A percentile compares a stretch with the other conserved stretches of the same genome.
These are phyloP conservation scores for Lichtheimia ramosa DNA, from an alignment of 371 early-diverging fungal species.

Conservation along the genomic window DNA sequence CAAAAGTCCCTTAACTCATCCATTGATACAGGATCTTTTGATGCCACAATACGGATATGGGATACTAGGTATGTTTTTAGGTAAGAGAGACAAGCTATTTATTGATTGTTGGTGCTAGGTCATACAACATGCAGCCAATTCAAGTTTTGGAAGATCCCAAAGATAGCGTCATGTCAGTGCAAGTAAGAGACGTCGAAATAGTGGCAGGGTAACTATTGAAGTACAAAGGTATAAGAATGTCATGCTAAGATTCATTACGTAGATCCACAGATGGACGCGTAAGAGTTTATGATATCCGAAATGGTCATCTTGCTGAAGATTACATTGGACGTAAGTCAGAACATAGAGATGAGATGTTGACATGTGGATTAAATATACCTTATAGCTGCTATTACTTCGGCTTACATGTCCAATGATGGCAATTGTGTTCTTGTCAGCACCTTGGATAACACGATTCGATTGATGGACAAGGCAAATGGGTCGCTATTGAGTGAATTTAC, in stretches of 20 bases:
- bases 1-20: neutral
- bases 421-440: constrained; percentile 78
- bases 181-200: constrained; percentile 70
- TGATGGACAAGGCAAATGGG: constrained; percentile 84
- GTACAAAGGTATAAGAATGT: neutral
- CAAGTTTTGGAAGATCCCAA: constrained; percentile 87
- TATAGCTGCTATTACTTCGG: constrained; percentile 82
- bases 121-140: constrained; percentile 70
- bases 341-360: constrained; percentile 26
- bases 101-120: constrained; percentile 30
- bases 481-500: constrained; percentile 74
- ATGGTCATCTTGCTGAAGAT: constrained; percentile 70
- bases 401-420: constrained; percentile 67
- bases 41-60: constrained; percentile 89
- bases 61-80: constrained; percentile 65
- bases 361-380: neutral
- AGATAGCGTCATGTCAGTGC: constrained; percentile 84
- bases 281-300: constrained; percentile 84
- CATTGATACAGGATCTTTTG: constrained; percentile 74
- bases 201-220: constrained; percentile 62
- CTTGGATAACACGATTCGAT: constrained; percentile 73
- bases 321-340: constrained; percentile 64
- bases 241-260: neutral
- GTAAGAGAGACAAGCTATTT: neutral
- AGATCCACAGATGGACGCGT: constrained; percentile 84